Conservation (phyloP, 163 green algal species). For the Scenedesmus sp. region DNA sequence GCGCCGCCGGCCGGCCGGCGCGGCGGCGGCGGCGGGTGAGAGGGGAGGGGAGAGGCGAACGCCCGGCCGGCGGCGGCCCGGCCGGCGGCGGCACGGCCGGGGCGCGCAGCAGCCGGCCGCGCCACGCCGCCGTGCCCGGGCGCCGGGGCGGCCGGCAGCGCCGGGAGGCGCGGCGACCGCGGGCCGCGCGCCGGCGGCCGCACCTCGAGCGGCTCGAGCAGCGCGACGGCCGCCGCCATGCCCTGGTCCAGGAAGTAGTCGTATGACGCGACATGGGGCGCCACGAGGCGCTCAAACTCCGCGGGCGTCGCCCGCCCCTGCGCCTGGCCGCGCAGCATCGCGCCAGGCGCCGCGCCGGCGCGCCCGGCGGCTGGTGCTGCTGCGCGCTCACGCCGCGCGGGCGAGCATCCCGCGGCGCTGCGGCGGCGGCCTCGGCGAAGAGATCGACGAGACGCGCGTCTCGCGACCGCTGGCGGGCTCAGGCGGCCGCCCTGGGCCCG, state of each 20-base stretch:
- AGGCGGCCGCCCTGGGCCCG: too few species aligned
- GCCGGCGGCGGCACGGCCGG: too few species aligned
- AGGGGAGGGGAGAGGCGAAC: too few species aligned
- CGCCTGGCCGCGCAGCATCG: slow-evolving; percentile 14
- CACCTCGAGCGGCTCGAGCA: slow-evolving; percentile 85
- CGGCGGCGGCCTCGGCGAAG: too few species aligned
- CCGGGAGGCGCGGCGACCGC: not conserved
- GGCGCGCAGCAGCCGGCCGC: too few species aligned
- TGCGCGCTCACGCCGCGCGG: too few species aligned
- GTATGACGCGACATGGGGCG: slow-evolving; percentile 93
- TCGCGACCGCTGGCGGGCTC: too few species aligned
- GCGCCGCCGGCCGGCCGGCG: not conserved
- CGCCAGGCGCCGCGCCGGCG: not conserved
- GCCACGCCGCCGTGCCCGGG: not conserved
- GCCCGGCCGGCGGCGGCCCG: too few species aligned
- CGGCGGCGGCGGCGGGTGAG: not conserved
- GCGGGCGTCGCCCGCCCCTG: slow-evolving; percentile 37
- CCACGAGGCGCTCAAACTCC: slow-evolving; percentile 69
- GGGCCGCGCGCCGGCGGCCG: not conserved
- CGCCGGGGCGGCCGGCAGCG: not conserved
- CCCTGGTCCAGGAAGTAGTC: slow-evolving; percentile 92
- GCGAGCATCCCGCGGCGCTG: too few species aligned
- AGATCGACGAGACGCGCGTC: too few species aligned
- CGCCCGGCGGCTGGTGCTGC: too few species aligned
- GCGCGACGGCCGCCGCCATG: slow-evolving; percentile 72